Base-by-base conservation (phyloP, 495 filamentous ascomycete species). In the Niebla homalea region DNA sequence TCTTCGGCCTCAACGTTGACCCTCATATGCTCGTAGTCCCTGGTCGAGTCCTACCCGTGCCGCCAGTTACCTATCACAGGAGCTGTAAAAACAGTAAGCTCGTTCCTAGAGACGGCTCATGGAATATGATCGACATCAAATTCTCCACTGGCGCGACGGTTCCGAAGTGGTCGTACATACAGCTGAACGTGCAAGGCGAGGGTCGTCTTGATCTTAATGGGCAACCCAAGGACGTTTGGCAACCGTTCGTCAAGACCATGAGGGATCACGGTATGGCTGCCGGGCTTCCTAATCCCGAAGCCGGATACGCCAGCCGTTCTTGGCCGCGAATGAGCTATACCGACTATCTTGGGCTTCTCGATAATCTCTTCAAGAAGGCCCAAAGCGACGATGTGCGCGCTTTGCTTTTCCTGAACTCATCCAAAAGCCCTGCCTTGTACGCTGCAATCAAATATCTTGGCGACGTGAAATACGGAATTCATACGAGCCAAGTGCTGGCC, bases 381-480 rank as follows among this genome's bases (percentile, higher is more conserved):
- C 32, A 35, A 7, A 29, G 15, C 0, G 21, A 32, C 0, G 60
- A 69, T 38, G 66, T 73, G 43, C 0, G 56, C 61, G 0, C 63
- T 70, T 26, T 88, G n/a, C 67, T 92, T 0, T 32, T 32, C 29
- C 29, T 32, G 29, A 32, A 32, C 29, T 32, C 5, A 2, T 32
- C 29, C 29, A 32, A 32, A 12, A 32, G 14, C 6, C 61, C 70
- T 3, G 60, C 61, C 0, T 57, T 78, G 4, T 93, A 93, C 63
- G 78, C 79, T 55, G 67, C 60, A 19, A 67, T 93, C 58, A 94
- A 94, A 64, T 69, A 62, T 35, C 57, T 78, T 15, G 83, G 74
- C 4, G 87, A 94, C 55, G 59, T 81, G 3, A 64, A 69, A 0
- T 74, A 69, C 25, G 79, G 85, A 0, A 64, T 85, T 2, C 62